A percentile compares a stretch with the other conserved stretches of the same genome.
These are phyloP conservation scores for Lanmaoa rubissima DNA, from an alignment of 768 basidiomycete genomes.

Conservation along the genomic window DNA sequence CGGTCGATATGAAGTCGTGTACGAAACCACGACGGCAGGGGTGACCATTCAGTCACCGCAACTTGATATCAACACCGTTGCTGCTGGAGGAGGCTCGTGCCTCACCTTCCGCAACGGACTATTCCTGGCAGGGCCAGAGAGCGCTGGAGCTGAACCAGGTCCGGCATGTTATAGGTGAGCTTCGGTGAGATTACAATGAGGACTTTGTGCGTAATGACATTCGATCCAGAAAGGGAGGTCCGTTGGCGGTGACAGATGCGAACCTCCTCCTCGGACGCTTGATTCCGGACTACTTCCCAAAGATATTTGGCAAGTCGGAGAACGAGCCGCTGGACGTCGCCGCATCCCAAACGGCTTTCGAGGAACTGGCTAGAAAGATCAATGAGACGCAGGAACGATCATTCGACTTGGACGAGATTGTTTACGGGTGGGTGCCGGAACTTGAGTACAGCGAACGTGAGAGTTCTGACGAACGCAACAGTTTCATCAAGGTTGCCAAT, in stretches of 20 bases:
- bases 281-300: conserved; percentile 88
- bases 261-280: conserved; percentile 88
- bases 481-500: conserved; percentile 94
- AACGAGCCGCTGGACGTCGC: conserved; percentile 79
- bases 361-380: conserved; percentile 65
- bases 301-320: conserved; percentile 90
- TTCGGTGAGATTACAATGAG: not conserved
- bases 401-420: conserved; percentile 76
- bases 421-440: conserved; percentile 64
- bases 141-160: conserved; percentile 91
- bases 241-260: conserved; percentile 89
- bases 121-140: conserved; percentile 89
- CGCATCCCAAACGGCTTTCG: conserved; percentile 67
- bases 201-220: not conserved
- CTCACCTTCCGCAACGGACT: conserved; percentile 87
- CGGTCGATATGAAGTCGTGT: conserved; percentile 88
- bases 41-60: conserved; percentile 91
- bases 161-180: conserved; percentile 84
- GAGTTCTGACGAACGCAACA: conserved; percentile 25
- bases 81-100: conserved; percentile 92
- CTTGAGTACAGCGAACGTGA: not conserved
- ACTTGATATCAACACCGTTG: conserved; percentile 94
- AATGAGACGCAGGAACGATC: conserved; percentile 60
- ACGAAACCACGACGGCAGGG: conserved; percentile 94
- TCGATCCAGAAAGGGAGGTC: conserved; percentile 75